phyloP scores from a whole-genome alignment of 2,329 filamentous ascomycete species.

The Fusarium keratoplasticum region DNA sequence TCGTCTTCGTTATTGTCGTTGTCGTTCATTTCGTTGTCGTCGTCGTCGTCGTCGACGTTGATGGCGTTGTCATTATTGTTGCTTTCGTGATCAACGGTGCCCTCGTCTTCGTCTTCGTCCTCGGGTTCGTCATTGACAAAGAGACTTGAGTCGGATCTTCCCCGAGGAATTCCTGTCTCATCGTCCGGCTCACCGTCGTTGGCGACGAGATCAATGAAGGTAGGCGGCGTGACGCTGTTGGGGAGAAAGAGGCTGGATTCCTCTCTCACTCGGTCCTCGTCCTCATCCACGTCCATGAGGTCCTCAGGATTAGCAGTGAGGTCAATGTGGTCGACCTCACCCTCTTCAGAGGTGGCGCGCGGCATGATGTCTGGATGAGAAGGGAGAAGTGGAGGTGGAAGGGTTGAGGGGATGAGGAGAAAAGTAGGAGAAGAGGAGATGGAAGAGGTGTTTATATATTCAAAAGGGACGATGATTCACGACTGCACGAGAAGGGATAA shows the following conservation, averaged over 20 bases:
- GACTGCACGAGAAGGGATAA: background rate
- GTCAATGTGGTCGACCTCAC: conserved; percentile 10
- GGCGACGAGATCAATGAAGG: background rate
- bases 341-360: background rate
- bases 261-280: background rate
- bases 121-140: background rate
- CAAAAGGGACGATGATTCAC: background rate
- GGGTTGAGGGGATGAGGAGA: no score
- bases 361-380: conserved; percentile 12
- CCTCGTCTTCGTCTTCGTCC: background rate
- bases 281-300: background rate
- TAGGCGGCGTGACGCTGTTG: background rate
- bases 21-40: background rate
- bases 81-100: background rate
- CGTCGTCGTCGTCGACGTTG: background rate
- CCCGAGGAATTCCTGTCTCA: background rate
- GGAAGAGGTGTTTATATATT: background rate
- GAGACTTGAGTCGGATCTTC: background rate
- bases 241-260: background rate
- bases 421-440: background rate
- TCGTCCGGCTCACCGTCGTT: background rate
- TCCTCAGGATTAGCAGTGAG: background rate
- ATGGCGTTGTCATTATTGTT: background rate
- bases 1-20: background rate
- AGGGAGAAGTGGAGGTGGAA: background rate